These are phyloP conservation scores for Ilyonectria destructans DNA, from an alignment of 2,329 filamentous ascomycete genomes.

Conservation along the genomic window DNA sequence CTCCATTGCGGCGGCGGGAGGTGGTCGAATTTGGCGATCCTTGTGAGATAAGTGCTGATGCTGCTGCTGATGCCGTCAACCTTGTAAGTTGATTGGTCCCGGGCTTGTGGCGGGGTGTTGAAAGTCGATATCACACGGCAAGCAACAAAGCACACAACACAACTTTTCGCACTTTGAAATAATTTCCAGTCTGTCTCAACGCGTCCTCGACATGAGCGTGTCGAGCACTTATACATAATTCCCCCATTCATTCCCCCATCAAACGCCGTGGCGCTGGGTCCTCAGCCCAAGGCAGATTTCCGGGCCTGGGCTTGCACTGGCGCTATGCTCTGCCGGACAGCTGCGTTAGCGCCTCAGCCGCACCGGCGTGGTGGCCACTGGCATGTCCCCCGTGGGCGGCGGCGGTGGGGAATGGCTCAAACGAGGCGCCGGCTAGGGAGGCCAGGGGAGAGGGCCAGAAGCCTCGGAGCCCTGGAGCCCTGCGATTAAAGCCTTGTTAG, in stretches of 20 bases:
- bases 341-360: slow-evolving; percentile 48
- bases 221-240: slow-evolving; percentile 7
- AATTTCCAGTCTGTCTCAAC: neutral
- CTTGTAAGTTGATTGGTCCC: slow-evolving; percentile 24
- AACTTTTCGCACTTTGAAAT: neutral
- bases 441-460: neutral
- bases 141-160: neutral
- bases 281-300: slow-evolving; percentile 47
- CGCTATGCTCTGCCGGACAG: slow-evolving; percentile 37
- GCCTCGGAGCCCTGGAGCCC: slow-evolving; percentile 3
- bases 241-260: neutral
- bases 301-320: slow-evolving; percentile 13
- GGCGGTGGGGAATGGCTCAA: slow-evolving; percentile 30
- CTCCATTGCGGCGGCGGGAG: slow-evolving; percentile 33
- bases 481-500: neutral
- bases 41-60: neutral
- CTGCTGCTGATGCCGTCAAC: neutral
- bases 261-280: slow-evolving; percentile 3
- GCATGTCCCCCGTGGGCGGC: slow-evolving; percentile 33
- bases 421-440: slow-evolving; percentile 23
- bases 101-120: neutral
- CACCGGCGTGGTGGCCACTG: slow-evolving; percentile 37
- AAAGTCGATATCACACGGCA: neutral
- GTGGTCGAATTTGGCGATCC: neutral
- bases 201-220: neutral